Base-by-base conservation (phyloP, 495 filamentous ascomycete species). In the Rhypophila decipiens region DNA sequence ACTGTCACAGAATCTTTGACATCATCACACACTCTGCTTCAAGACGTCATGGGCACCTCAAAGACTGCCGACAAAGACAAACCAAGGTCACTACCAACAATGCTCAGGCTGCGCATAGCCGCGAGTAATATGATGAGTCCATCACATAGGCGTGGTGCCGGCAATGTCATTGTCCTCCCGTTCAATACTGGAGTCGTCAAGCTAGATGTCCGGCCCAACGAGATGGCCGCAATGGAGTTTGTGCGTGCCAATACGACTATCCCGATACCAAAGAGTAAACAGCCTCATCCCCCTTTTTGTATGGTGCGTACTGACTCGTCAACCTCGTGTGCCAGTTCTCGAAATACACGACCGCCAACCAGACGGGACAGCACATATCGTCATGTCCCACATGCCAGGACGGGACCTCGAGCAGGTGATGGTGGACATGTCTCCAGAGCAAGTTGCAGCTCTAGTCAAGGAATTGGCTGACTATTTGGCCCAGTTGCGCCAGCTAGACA, bases 191-290 rank as follows among this genome's bases (percentile, higher is more conserved):
- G 17, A 17, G 19, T 48, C 24, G 17, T 21, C 8, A 42, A 48
- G 24, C 18, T 34, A 5, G 4, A 48, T 17, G 46, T 42, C 4
- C 24, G 24, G 2, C 10, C 37, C 4, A 41, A 41, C 24, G 46
- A 48, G 36, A 48, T 48, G 15, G 46, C 24, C 24, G 46, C 46
- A 18, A 35, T 48, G 38, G 38, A 42, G 38, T 48, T 41, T 42
- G 46, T 48, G 3, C 37, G 37, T 12, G 24, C 24, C 11, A 48
- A 48, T 22, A 48, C 46, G 4, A 48, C 46, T 38, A 42, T 48
- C 24, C 46, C 46, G 2, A 24, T 48, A 24, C 37, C 46, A n/a
- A 34, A 24, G 15, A 23, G 46, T 48, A 48, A 0, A 15, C 24
- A 3, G 8, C 18, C 8, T 19, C 24, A 8, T 19, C 11, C 5